Conservation (phyloP, 2,329 filamentous ascomycete species). For the Fusarium mangiferae region DNA sequence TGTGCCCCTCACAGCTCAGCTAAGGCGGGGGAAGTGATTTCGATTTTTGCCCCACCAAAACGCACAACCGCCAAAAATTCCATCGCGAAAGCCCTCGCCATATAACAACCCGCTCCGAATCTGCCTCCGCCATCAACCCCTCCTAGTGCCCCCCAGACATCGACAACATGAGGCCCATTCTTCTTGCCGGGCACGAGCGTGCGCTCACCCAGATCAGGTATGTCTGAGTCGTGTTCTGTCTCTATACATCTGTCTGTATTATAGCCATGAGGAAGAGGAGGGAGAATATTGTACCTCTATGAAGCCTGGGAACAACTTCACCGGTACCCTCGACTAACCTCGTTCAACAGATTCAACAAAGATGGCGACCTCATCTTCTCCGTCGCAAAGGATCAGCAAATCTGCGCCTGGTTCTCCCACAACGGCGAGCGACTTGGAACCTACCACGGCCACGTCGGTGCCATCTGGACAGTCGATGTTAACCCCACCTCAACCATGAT, state of each 20-base stretch:
- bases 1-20: constrained; percentile 21
- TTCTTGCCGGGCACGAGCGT: constrained; percentile 96
- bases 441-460: constrained; percentile 96
- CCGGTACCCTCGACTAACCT: constrained; percentile 28
- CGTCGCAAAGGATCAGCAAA: constrained; percentile 93
- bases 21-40: constrained; percentile 33
- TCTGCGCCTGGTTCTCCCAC: constrained; percentile 96
- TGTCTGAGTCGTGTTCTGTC: constrained; percentile 41
- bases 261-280: constrained; percentile 2
- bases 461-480: constrained; percentile 98
- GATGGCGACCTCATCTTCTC: constrained; percentile 98
- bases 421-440: constrained; percentile 98
- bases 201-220: constrained; percentile 94
- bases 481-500: constrained; percentile 92
- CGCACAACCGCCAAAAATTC: constrained; percentile 60
- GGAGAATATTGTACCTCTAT: constrained; percentile 6
- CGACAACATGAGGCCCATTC: constrained; percentile 90
- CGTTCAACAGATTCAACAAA: constrained; percentile 75
- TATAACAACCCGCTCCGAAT: constrained; percentile 46
- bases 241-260: background rate
- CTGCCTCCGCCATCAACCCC: constrained; percentile 45
- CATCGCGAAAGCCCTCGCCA: constrained; percentile 50
- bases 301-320: constrained; percentile 4
- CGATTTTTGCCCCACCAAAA: constrained; percentile 54
- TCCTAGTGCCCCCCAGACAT: constrained; percentile 41